Percentiles rank a stretch among this genome's conserved stretches.
Evolutionary conservation across 1,139 yeast genomes (phyloP).

Genomic region (Saccharomycopsis crataegensis): DNA sequence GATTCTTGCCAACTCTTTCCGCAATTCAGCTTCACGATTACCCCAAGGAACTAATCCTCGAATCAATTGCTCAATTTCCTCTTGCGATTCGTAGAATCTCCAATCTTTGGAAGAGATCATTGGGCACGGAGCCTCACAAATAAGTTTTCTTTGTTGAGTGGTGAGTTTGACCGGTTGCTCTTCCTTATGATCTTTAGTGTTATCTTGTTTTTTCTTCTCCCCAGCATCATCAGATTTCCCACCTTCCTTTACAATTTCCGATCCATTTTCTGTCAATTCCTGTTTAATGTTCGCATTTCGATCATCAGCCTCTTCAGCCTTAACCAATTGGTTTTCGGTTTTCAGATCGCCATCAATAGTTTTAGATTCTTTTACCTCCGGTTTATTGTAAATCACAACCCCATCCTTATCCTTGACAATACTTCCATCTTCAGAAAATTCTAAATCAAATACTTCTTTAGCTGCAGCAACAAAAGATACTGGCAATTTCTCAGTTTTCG

Average conservation of each 20-base stretch:
- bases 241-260: neutral
- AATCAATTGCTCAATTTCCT: slow-evolving; percentile 50
- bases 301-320: no score
- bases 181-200: slow-evolving; percentile 28
- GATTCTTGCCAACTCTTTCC: slow-evolving; percentile 51
- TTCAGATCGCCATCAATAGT: no score
- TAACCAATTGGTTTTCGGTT: no score
- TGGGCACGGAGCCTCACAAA: slow-evolving; percentile 60
- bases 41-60: slow-evolving; percentile 76
- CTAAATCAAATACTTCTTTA: slow-evolving; percentile 25
- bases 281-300: neutral
- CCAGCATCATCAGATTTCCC: neutral
- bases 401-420: slow-evolving; percentile 19
- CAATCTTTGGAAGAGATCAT: slow-evolving; percentile 49
- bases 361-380: neutral
- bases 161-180: slow-evolving; percentile 28
- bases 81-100: slow-evolving; percentile 59
- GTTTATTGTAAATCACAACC: slow-evolving; percentile 1
- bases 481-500: neutral
- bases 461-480: slow-evolving; percentile 22
- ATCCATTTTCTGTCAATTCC: neutral
- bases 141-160: slow-evolving; percentile 51
- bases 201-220: neutral
- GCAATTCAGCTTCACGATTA: slow-evolving; percentile 57
- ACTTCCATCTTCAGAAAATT: slow-evolving; percentile 21